Base-by-base conservation (phyloP, 345 rosid genomes). In the Abelmoschus esculentus region DNA sequence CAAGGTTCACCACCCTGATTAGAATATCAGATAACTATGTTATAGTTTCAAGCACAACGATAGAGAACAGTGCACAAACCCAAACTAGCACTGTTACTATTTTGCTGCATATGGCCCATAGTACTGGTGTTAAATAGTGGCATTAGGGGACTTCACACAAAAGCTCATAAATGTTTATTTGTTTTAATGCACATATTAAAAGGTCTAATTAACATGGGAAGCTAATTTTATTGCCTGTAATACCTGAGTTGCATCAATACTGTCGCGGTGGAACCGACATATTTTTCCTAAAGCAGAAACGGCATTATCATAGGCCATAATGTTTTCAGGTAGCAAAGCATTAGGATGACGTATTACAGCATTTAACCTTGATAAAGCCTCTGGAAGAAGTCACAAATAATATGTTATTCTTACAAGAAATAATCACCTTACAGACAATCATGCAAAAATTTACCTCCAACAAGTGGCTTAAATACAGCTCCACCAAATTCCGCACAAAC, bases 231-330 rank as follows among this genome's bases (percentile, higher is more conserved):
- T n/a, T 5, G 70, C n/a, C 8, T n/a, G 4, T 42, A 22, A 10
- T 83, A 95, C 99, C 98, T 91, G 99, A 73, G 96, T 79, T 42
- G 98, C 81, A 80, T 95, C 93, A n/a, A 95, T 84, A 73, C 90
- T 84, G 71, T 84, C 96, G 40, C 96, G 96, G 78, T 91, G 93
- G 74, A 82, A 89, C 73, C 85, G 92, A 79, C 98, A 91, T 75
- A 95, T 90, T 83, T 95, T 95, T 77, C 99, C 99, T 65, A 95
- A 84, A 59, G 99, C 96, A 18, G 99, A 95, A 72, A 95, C 99
- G 75, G 99, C 98, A 84, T 95, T 95, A 77, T 95, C 99, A 85
- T 91, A 90, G 67, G 93, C 99, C 99, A 91, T 91, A 58, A 90
- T 72, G 78, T 91, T 88, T 77, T 91, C 99, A 57, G 97, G 68